These are phyloP conservation scores for Mollisia scopiformis DNA, from an alignment of 2,329 filamentous ascomycete genomes.

Conservation along the genomic window DNA sequence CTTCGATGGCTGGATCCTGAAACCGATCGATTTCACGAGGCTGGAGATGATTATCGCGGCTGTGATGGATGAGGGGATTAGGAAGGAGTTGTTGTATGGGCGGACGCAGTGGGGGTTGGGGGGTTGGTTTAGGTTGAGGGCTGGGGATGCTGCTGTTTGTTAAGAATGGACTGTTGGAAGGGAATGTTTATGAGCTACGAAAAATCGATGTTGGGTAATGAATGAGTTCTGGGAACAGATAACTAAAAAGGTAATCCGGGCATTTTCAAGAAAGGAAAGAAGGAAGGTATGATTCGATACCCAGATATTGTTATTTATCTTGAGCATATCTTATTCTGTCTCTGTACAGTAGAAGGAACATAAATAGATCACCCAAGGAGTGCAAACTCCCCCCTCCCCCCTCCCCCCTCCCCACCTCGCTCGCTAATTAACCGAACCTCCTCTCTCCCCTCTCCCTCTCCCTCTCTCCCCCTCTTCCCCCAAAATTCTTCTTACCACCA, in stretches of 20 bases:
- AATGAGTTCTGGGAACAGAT: neutral
- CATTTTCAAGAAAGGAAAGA: neutral
- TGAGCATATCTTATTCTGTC: too few relatives aligned
- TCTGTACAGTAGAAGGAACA: too few relatives aligned
- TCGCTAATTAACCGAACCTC: too few relatives aligned
- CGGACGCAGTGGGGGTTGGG: conserved; percentile 19
- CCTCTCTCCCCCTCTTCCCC: too few relatives aligned
- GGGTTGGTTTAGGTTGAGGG: conserved; percentile 20
- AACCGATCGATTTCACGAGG: conserved; percentile 26
- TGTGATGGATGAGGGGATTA: conserved; percentile 14
- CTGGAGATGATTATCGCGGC: conserved; percentile 23
- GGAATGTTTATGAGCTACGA: neutral
- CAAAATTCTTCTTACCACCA: too few relatives aligned
- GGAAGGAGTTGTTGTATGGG: conserved; percentile 19
- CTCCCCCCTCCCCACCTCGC: too few relatives aligned
- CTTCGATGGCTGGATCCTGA: conserved; percentile 28
- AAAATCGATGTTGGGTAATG: neutral
- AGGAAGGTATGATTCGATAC: neutral
- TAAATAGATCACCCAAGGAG: too few relatives aligned
- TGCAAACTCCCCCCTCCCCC: too few relatives aligned
- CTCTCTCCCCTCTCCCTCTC: too few relatives aligned
- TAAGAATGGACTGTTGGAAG: neutral
- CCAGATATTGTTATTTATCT: neutral
- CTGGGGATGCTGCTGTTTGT: neutral
- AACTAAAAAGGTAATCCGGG: neutral